These are phyloP conservation scores for Geotrichum histeridarum DNA, from an alignment of 1,139 yeast genomes.

Conservation along the genomic window DNA sequence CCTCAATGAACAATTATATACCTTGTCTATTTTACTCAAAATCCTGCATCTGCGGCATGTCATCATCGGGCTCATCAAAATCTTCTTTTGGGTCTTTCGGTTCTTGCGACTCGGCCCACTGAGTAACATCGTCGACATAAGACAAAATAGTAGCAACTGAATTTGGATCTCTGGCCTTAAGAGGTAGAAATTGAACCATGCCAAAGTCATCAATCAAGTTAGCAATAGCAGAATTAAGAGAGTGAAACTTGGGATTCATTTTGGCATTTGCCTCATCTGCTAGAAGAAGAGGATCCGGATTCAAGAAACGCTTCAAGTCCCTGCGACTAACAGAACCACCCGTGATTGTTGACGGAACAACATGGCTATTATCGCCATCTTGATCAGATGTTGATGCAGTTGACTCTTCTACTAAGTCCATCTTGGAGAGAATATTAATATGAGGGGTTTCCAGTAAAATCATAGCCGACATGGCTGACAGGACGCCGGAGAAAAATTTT, in stretches of 20 bases:
- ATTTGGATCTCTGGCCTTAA: constrained; percentile 76
- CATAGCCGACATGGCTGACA: constrained; percentile 98
- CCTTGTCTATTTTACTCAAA: not conserved
- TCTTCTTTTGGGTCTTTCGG: constrained; percentile 93
- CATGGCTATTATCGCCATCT: constrained; percentile 6
- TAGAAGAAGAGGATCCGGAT: constrained; percentile 83
- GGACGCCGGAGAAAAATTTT: constrained; percentile 90
- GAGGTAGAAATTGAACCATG: constrained; percentile 93
- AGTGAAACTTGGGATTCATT: constrained; percentile 70
- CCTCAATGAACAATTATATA: not conserved
- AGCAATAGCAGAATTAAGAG: constrained; percentile 76
- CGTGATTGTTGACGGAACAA: not conserved
- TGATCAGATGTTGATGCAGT: not conserved
- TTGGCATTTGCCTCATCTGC: constrained; percentile 47
- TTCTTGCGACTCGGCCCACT: constrained; percentile 95
- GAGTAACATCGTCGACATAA: constrained; percentile 93
- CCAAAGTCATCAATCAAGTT: constrained; percentile 87
- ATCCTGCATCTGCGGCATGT: constrained; percentile 12
- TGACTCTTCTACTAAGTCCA: constrained; percentile 65
- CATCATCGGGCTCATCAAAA: constrained; percentile 47
- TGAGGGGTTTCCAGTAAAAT: constrained; percentile 90
- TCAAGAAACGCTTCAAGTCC: constrained; percentile 74
- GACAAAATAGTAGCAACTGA: constrained; percentile 79
- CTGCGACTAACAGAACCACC: constrained; percentile 58
- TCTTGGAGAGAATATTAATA: constrained; percentile 77